Base-by-base conservation (phyloP, 768 basidiomycete species). In the Phylloporus sp. region DNA sequence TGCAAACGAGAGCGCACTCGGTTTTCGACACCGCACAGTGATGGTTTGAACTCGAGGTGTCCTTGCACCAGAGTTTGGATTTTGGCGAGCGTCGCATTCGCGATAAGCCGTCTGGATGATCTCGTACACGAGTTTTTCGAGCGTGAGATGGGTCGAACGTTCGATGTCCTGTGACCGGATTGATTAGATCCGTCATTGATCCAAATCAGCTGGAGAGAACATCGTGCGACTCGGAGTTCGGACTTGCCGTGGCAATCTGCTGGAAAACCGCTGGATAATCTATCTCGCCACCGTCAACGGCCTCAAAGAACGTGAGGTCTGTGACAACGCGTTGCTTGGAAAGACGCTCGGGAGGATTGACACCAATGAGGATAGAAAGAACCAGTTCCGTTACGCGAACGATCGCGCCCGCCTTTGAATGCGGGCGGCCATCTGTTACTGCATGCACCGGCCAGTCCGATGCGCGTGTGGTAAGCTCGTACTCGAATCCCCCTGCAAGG, bases 1-100 rank as follows among this genome's bases (percentile, higher is more conserved):
- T 4, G 82, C 84, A 59, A 80, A 84, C 22, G 80, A 79, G 20
- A 89, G 63, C 0, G 87, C 87, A 44, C 79, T 81, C 0, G 86
- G 86, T 53, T 89, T 90, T 47, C 79, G 77, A 18, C 82, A 72
- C 0, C 76, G 68, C 4, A 80, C 76, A 3, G 76, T 77, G 3
- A 83, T 70, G 3, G 64, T 54, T 14, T 67, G 59, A 0, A 79
- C 57, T 9, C 60, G 65, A 9, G 68, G 67, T 1, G 57, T 45
- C 4, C 15, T 11, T 2, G 6, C 4, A 1, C 24, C 9, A 6
- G 17, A 27, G 18, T 8, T 7, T 2, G 42, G 43, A 17, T 10
- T 20, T 10, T 24, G 4, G 11, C 22, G 64, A 48, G 42, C 70
- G 71, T 86, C 83, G 21, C 83, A 69, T 0, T 83, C 85, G 10